Evolutionary conservation across 2,329 filamentous ascomycete genomes (phyloP).

Genomic region (Mycosphaerella sp.): DNA sequence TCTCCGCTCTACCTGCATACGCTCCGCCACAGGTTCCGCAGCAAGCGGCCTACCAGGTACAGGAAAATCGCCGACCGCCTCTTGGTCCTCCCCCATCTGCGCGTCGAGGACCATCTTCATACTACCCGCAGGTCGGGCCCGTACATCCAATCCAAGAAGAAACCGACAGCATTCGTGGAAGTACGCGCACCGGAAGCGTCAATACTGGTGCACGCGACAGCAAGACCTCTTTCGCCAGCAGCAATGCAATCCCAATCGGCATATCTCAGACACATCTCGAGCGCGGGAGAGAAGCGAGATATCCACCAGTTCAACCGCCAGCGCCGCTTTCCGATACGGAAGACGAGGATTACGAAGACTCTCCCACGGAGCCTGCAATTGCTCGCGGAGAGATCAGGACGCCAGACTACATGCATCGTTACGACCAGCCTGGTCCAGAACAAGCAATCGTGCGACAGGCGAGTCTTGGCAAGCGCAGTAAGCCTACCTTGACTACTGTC

Average conservation of each 20-base stretch:
- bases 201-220: slow-evolving; percentile 26
- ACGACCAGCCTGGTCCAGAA: slow-evolving; percentile 17
- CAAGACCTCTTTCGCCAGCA: slow-evolving; percentile 43
- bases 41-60: slow-evolving; percentile 27
- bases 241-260: slow-evolving; percentile 44
- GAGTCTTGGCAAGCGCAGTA: slow-evolving; percentile 44
- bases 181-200: slow-evolving; percentile 23
- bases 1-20: slow-evolving; percentile 16
- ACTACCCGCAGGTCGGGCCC: slow-evolving; percentile 44
- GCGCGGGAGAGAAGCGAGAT: slow-evolving; percentile 9
- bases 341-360: slow-evolving; percentile 12
- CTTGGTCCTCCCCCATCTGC: slow-evolving; percentile 46
- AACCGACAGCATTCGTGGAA: slow-evolving; percentile 36
- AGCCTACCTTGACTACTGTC: slow-evolving; percentile 45
- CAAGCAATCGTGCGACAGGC: slow-evolving; percentile 41
- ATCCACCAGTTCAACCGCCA: slow-evolving; percentile 4
- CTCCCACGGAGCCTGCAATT: slow-evolving; percentile 12
- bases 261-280: slow-evolving; percentile 39
- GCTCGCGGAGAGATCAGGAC: slow-evolving; percentile 9
- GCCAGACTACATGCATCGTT: not conserved
- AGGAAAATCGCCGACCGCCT: slow-evolving; percentile 36
- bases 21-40: slow-evolving; percentile 22
- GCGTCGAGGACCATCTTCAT: slow-evolving; percentile 43
- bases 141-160: slow-evolving; percentile 48
- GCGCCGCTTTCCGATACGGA: slow-evolving; percentile 15